A percentile compares a stretch with the other conserved stretches of the same genome.
Evolutionary conservation across 129 eudicot species (phyloP).

Genomic region (Chrysanthemum makinoi): DNA sequence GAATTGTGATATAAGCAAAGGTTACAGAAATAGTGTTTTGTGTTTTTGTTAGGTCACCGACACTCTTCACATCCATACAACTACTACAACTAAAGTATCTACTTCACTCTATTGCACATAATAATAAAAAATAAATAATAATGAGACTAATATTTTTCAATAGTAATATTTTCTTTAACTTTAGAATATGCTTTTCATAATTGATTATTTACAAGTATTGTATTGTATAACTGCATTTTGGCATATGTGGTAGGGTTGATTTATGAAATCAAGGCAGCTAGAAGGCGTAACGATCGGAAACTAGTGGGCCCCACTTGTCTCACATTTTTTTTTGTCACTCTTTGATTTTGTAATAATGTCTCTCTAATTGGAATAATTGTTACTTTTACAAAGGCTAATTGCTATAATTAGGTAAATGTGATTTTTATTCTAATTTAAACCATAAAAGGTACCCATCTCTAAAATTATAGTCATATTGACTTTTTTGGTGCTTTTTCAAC

Average conservation of each 20-base stretch:
- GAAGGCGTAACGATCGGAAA: constrained; percentile 21
- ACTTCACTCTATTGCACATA: neutral
- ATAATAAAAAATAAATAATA: neutral
- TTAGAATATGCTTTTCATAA: neutral
- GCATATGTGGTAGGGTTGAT: constrained; percentile 9
- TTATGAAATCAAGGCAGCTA: constrained; percentile 24
- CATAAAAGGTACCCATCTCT: no score
- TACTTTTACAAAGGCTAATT: no score
- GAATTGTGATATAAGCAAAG: constrained; percentile 14
- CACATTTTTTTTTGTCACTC: neutral
- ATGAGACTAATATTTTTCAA: no score
- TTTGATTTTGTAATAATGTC: no score
- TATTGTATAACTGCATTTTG: neutral
- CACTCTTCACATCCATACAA: constrained; percentile 11
- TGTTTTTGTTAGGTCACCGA: constrained; percentile 29
- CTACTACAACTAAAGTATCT: constrained; percentile 1
- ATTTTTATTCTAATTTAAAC: no score
- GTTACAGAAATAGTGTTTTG: neutral
- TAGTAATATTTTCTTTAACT: neutral
- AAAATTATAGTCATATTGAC: no score
- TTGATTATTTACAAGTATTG: neutral
- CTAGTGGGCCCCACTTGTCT: neutral
- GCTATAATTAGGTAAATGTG: no score
- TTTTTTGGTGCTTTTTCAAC: no score
- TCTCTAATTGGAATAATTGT: no score